Percentiles rank a stretch among this genome's conserved stretches.
Conservation (phyloP, 1,284 basidiomycete genomes). For the Apiotrichum sp. region DNA sequence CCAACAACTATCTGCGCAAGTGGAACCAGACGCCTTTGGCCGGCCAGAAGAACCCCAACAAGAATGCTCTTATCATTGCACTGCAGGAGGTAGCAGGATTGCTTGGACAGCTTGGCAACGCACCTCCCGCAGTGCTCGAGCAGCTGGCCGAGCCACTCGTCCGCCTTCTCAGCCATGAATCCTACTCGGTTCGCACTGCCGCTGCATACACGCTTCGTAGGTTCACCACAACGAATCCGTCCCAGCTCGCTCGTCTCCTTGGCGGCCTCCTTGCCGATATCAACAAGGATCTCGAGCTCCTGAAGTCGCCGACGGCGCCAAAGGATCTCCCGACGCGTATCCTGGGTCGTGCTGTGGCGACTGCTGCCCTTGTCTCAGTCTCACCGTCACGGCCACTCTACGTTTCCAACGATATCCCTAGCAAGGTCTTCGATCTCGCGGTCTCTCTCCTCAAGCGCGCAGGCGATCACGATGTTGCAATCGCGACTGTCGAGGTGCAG, state of each 20-base stretch:
- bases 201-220: slow-evolving; percentile 82
- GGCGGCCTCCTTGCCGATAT: slow-evolving; percentile 81
- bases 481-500: slow-evolving; percentile 81
- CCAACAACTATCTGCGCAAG: slow-evolving; percentile 70
- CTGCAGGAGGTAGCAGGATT: slow-evolving; percentile 80
- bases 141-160: slow-evolving; percentile 79
- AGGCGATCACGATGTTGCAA: slow-evolving; percentile 78
- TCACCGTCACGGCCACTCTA: slow-evolving; percentile 85
- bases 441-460: slow-evolving; percentile 83
- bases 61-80: slow-evolving; percentile 66
- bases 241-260: slow-evolving; percentile 72
- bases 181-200: slow-evolving; percentile 75
- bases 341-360: slow-evolving; percentile 79
- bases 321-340: slow-evolving; percentile 67
- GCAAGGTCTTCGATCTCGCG: slow-evolving; percentile 85
- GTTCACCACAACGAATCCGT: slow-evolving; percentile 83
- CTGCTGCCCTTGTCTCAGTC: slow-evolving; percentile 78
- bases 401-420: slow-evolving; percentile 85
- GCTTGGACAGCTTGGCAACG: slow-evolving; percentile 83
- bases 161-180: slow-evolving; percentile 79
- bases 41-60: slow-evolving; percentile 65
- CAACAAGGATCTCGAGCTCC: slow-evolving; percentile 52
- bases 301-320: slow-evolving; percentile 60
- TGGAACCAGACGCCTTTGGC: slow-evolving; percentile 86
- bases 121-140: slow-evolving; percentile 82